Conservation (phyloP, 805 yeast species). For the Lachancea lanzarotensis region DNA sequence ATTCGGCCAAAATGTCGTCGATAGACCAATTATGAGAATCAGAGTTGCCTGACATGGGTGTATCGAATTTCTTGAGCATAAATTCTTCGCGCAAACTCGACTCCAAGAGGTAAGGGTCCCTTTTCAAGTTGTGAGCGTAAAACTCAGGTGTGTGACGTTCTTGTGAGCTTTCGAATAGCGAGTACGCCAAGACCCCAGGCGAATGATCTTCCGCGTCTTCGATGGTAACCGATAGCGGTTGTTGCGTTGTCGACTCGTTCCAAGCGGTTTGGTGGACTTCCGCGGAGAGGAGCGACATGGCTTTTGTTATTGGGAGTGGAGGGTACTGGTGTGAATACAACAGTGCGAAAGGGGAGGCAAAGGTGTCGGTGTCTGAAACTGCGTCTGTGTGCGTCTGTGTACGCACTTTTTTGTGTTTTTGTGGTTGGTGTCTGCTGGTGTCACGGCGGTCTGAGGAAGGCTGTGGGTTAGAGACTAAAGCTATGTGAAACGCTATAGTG, state of each 20-base stretch:
- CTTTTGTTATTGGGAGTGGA: too few species aligned
- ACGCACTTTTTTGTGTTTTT: too few species aligned
- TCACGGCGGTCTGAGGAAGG: too few species aligned
- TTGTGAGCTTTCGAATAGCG: constrained; percentile 1
- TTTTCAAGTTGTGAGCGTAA: neutral
- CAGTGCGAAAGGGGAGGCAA: too few species aligned
- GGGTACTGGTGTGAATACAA: neutral
- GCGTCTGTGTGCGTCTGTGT: too few species aligned
- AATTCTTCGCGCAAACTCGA: constrained; percentile 1
- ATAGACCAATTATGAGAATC: constrained; percentile 6
- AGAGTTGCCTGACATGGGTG: neutral
- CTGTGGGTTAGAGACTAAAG: too few species aligned
- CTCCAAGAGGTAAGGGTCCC: constrained; percentile 5
- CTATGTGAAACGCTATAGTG: too few species aligned
- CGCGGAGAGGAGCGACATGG: constrained; percentile 1
- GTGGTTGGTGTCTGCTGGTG: too few species aligned
- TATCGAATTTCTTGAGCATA: constrained; percentile 1
- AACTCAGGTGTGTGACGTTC: constrained; percentile 1
- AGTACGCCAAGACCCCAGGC: neutral
- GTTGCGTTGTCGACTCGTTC: neutral
- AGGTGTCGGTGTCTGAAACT: too few species aligned
- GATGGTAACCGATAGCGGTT: neutral
- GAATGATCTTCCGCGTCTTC: constrained; percentile 1
- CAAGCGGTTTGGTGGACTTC: constrained; percentile 1
- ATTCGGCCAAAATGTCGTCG: constrained; percentile 7